Evolutionary conservation across 257 asterid species (phyloP).

Genomic region (Linderniella brevidens): DNA sequence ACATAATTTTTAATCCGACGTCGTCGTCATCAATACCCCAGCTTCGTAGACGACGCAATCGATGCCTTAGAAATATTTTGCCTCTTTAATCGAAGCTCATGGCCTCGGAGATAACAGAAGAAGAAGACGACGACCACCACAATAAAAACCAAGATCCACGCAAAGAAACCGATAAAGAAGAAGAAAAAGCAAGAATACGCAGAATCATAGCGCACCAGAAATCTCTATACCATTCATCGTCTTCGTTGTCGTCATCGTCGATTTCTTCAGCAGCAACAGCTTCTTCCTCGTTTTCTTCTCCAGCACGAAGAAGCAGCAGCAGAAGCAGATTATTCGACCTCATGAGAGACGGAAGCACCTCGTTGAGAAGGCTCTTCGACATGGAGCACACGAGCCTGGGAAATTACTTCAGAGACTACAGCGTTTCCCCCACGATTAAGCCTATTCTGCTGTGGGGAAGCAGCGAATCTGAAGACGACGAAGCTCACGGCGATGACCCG

Average conservation of each 20-base stretch:
- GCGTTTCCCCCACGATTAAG: constrained; percentile 40
- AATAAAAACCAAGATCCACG: too few species aligned
- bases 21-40: too few species aligned
- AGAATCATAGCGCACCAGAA: constrained; percentile 41
- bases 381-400: constrained; percentile 45
- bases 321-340: constrained; percentile 30
- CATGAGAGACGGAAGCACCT: constrained; percentile 59
- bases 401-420: constrained; percentile 26
- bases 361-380: constrained; percentile 44
- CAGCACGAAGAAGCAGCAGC: constrained; percentile 18
- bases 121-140: constrained; percentile 16
- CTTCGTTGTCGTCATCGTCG: constrained; percentile 7
- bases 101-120: constrained; percentile 38
- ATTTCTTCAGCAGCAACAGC: constrained; percentile 17
- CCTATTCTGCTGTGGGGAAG: constrained; percentile 36
- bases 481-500: constrained; percentile 28
- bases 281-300: constrained; percentile 17
- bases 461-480: constrained; percentile 24
- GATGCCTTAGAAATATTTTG: too few species aligned
- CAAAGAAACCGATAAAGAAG: constrained; percentile 14
- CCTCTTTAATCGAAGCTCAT: constrained; percentile 8
- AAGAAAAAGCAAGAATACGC: constrained; percentile 23
- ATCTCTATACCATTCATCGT: constrained; percentile 16
- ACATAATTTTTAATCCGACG: too few species aligned
- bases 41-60: too few species aligned